phyloP scores from a whole-genome alignment of 2,329 filamentous ascomycete species.

The Thyridium curvatum region DNA sequence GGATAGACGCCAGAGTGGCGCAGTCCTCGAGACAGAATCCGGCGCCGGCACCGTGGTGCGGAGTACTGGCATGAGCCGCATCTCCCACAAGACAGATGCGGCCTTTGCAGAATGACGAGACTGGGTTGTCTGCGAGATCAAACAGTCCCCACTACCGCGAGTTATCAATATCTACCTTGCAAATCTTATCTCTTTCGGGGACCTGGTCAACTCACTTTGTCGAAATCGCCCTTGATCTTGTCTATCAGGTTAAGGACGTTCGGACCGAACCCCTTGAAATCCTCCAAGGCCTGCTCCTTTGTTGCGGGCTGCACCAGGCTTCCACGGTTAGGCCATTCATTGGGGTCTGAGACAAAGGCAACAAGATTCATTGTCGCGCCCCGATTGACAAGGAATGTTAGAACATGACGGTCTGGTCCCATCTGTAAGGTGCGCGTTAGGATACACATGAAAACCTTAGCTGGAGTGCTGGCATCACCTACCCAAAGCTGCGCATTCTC shows the following conservation, averaged over 20 bases:
- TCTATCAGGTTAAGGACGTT: constrained; percentile 21
- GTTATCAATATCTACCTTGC: too few species aligned
- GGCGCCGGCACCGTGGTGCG: constrained; percentile 52
- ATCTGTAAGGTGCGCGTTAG: constrained; percentile 12
- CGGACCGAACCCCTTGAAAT: constrained; percentile 26
- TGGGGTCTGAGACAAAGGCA: constrained; percentile 26
- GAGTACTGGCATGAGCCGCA: constrained; percentile 56
- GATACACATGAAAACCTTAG: too few species aligned
- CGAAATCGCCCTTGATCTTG: constrained; percentile 19
- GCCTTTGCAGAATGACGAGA: constrained; percentile 32
- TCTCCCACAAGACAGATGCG: constrained; percentile 49
- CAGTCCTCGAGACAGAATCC: constrained; percentile 52
- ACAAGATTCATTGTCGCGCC: constrained; percentile 48
- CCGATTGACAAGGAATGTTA: constrained; percentile 56
- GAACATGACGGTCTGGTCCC: constrained; percentile 47
- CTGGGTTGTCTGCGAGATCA: constrained; percentile 35
- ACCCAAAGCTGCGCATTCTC: constrained; percentile 18
- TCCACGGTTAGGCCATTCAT: constrained; percentile 20
- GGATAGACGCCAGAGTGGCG: constrained; percentile 33
- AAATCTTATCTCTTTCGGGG: too few species aligned
- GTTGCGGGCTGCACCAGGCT: constrained; percentile 16
- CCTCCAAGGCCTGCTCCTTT: constrained; percentile 23
- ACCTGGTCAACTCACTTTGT: constrained; percentile 18
- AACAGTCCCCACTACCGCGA: constrained; percentile 37
- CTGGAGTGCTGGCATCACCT: constrained; percentile 2